A percentile compares a stretch with the other conserved stretches of the same genome.
These are phyloP conservation scores for Hibiscus tridactylites DNA, from an alignment of 345 rosid species.

Conservation along the genomic window DNA sequence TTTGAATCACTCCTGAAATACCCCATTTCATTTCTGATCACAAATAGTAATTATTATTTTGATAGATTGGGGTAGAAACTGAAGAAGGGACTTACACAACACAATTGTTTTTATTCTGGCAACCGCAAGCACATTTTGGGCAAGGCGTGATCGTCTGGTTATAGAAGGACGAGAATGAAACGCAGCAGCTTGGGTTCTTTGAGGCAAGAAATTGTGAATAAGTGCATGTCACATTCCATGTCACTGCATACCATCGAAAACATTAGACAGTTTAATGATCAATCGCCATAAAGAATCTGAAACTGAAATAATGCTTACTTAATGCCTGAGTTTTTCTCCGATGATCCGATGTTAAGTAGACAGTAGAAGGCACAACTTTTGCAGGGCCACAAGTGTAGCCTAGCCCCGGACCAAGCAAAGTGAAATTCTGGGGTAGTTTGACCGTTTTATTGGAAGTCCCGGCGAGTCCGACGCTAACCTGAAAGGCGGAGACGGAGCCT, in stretches of 20 bases:
- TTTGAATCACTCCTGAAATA: constrained; percentile 43
- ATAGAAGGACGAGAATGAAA: constrained; percentile 81
- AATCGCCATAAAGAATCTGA: neutral
- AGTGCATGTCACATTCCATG: constrained; percentile 93
- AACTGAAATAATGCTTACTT: constrained; percentile 33
- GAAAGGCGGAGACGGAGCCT: constrained; percentile 58
- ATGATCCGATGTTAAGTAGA: constrained; percentile 49
- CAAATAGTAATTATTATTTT: neutral
- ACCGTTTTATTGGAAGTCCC: constrained; percentile 81
- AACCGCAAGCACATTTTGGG: constrained; percentile 76
- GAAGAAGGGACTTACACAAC: constrained; percentile 38
- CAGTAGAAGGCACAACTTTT: constrained; percentile 59
- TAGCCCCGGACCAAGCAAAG: constrained; percentile 71
- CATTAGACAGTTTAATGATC: neutral
- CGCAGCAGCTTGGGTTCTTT: constrained; percentile 73
- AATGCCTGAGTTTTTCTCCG: constrained; percentile 73
- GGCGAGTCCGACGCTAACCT: constrained; percentile 60
- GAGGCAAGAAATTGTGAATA: constrained; percentile 72
- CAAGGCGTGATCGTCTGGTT: constrained; percentile 61
- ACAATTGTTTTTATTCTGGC: constrained; percentile 54
- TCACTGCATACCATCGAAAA: constrained; percentile 39
- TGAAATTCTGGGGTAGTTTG: constrained; percentile 62
- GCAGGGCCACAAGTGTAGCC: constrained; percentile 84
- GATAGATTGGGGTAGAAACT: neutral
- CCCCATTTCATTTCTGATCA: neutral